Evolutionary conservation across 768 basidiomycete genomes (phyloP).

Genomic region (Phanerochaete carnosa): DNA sequence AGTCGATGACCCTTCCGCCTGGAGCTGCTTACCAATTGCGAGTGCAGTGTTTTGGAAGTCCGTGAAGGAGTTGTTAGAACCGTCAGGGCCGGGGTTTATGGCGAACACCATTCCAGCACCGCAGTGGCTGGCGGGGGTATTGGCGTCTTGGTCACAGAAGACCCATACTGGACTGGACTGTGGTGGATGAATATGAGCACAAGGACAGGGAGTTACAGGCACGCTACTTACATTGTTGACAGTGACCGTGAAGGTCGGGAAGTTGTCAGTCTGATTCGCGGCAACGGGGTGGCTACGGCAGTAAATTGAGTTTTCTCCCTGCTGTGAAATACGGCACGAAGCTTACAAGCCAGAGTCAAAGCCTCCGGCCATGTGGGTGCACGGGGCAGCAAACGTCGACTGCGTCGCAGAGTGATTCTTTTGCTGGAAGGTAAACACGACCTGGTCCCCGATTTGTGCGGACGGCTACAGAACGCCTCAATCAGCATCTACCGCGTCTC

Average conservation of each 20-base stretch:
- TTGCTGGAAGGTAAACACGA: slow-evolving; percentile 58
- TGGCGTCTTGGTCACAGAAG: slow-evolving; percentile 51
- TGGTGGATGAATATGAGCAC: background rate
- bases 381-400: slow-evolving; percentile 41
- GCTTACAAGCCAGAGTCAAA: slow-evolving; percentile 58
- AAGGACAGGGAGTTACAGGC: background rate
- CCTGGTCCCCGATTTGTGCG: slow-evolving; percentile 53
- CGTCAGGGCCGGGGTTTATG: slow-evolving; percentile 57
- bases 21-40: slow-evolving; percentile 48
- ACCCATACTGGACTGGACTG: slow-evolving; percentile 59
- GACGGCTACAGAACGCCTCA: slow-evolving; percentile 28
- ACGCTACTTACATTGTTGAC: slow-evolving; percentile 32
- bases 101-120: slow-evolving; percentile 66
- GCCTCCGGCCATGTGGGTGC: slow-evolving; percentile 47
- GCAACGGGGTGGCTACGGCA: slow-evolving; percentile 45
- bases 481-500: background rate
- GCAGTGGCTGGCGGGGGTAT: slow-evolving; percentile 53
- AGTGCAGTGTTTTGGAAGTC: slow-evolving; percentile 59
- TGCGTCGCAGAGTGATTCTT: slow-evolving; percentile 42
- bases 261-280: slow-evolving; percentile 43
- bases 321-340: background rate
- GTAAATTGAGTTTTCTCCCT: background rate
- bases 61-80: slow-evolving; percentile 54
- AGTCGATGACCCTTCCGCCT: slow-evolving; percentile 38
- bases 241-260: slow-evolving; percentile 47